These are phyloP conservation scores for Pseudohyphozyma bogoriensis DNA, from an alignment of 768 basidiomycete genomes.

Conservation along the genomic window DNA sequence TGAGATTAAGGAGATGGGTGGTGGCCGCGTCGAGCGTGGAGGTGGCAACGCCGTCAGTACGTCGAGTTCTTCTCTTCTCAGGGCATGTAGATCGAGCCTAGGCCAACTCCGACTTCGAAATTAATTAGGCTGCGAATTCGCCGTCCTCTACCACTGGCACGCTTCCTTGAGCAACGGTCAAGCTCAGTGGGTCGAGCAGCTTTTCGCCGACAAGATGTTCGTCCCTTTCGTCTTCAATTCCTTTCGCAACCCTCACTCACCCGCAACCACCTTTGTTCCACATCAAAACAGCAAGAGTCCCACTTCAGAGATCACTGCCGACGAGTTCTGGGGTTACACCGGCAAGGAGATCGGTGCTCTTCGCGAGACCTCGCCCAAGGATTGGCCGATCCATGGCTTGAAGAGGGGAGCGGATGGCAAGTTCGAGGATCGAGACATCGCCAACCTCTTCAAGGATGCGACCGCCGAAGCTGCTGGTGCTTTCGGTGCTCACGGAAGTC, in stretches of 20 bases:
- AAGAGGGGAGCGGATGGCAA: neutral
- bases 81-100: neutral
- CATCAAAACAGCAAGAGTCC: no score
- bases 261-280: no score
- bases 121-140: neutral
- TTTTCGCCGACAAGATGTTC: conserved; percentile 41
- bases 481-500: no score
- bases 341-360: no score
- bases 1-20: conserved; percentile 15
- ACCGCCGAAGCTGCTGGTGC: conserved; percentile 13
- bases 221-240: neutral
- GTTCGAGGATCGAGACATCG: neutral
- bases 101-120: no score
- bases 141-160: conserved; percentile 39
- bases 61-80: conserved; percentile 10
- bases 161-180: conserved; percentile 35
- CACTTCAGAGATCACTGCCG: no score
- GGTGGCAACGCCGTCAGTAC: conserved; percentile 13
- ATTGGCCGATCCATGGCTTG: neutral
- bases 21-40: conserved; percentile 3
- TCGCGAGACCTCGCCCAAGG: no score
- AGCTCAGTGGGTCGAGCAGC: conserved; percentile 38
- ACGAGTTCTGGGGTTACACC: no score
- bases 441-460: conserved; percentile 7
- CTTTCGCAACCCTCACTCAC: no score